These are phyloP conservation scores for Scleromitrula shiraiana DNA, from an alignment of 2,329 filamentous ascomycete species.

Conservation along the genomic window DNA sequence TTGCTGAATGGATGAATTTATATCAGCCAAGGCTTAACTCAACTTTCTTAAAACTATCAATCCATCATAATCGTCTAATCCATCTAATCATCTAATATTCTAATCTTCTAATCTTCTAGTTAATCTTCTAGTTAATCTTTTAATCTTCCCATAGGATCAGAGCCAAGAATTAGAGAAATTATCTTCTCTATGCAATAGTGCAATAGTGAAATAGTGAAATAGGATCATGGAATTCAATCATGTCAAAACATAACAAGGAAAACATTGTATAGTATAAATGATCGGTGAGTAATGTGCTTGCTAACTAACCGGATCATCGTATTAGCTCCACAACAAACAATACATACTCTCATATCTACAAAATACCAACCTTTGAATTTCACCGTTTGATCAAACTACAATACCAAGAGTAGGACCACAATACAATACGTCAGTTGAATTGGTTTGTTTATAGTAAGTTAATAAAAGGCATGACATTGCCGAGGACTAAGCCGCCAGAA, in stretches of 20 bases:
- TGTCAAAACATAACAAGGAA: too few species aligned
- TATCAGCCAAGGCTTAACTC: too few species aligned
- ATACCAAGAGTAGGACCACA: too few species aligned
- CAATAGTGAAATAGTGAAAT: not conserved
- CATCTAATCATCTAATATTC: slow-evolving; percentile 1
- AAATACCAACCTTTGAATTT: not conserved
- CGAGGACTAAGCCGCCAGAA: too few species aligned
- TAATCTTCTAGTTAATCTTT: slow-evolving; percentile 1
- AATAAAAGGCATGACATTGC: too few species aligned
- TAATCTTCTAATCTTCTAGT: too few species aligned
- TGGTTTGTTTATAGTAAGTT: too few species aligned
- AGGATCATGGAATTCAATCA: too few species aligned
- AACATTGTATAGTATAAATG: too few species aligned
- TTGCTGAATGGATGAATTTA: not conserved
- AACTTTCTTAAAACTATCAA: not conserved
- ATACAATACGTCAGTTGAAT: too few species aligned
- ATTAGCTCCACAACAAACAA: slow-evolving; percentile 1
- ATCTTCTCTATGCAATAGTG: not conserved
- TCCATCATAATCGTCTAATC: not conserved
- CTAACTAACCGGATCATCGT: not conserved
- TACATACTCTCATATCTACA: not conserved
- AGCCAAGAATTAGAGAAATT: not conserved
- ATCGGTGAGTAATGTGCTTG: not conserved
- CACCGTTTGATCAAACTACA: not conserved
- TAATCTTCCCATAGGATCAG: slow-evolving; percentile 10